Base-by-base conservation (phyloP, 805 yeast species). In the Zygotorulaspora chibaensis region DNA sequence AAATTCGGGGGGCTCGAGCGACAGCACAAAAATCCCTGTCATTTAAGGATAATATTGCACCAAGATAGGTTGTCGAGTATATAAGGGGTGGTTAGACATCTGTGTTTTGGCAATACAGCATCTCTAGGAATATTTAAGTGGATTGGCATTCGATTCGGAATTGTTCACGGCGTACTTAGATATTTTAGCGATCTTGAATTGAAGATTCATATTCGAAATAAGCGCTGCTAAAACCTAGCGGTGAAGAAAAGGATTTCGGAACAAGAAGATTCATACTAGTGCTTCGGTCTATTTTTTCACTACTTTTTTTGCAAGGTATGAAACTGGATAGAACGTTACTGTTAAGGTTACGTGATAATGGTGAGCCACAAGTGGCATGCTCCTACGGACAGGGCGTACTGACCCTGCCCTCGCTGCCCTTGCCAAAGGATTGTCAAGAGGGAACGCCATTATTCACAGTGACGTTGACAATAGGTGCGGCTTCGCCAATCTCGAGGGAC, bases 401-500 rank as follows among this genome's bases (percentile, higher is more conserved):
- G 17, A 68, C 71, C 23, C 51, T 71, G 7, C 75, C 75, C 0
- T 62, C 72, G 0, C 46, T 66, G 11, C 73, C 74, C 1, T 46
- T 59, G 12, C 75, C 78, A 0, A 49, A 56, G 1, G 51, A 52
- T 27, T 65, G 64, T 46, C 55, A 66, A 16, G 42, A 53, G 8
- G 77, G 75, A 3, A 75, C 75, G 41, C 69, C 71, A 3, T 56
- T 80, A 27, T 78, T 63, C 55, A 68, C 66, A 7, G 69, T 91
- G 41, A 72, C 81, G 36, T 70, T 91, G 48, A 75, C 76, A 44
- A 68, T 91, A 47, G 79, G 83, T 30, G 93, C 96, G 2, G 87
- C 95, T 9, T 76, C 91, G 6, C 75, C 77, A 12, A 77, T 88
- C 12, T 72, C 87, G 8, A 77, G 85, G 56, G 79, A 80, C 27